Evolutionary conservation across 1,284 basidiomycete genomes (phyloP), one percentile per base, ranked within the genome.

Genomic region (Melanopsichium pennsylvanicum): DNA sequence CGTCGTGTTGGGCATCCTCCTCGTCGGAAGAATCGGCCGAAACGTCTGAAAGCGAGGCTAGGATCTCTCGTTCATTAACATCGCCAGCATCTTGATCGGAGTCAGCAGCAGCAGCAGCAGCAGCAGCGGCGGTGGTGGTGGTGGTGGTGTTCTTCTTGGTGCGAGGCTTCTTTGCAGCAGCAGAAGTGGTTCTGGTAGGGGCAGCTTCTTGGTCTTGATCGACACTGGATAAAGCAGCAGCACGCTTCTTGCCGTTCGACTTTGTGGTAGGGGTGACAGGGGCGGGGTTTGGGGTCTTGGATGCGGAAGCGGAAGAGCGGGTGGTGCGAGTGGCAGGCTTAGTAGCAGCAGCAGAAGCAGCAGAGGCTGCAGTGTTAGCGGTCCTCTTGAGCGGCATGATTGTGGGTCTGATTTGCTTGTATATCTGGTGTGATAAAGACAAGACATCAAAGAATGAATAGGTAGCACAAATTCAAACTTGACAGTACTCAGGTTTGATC

Each of bases 41-140:
- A 5, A 67, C 57, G 38, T 67, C 63, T 16, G 63, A 67, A 21
- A 67, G 57, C 2, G 63, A 60, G 4, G 63, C 63, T 12, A 67
- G 45, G 36, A 67, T 46, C 21, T 51, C 52, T 19, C 44, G 43
- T 41, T 61, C 73, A 31, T 66, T 58, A n/a, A 56, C 43, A 3
- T 37, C 48, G 10, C 21, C 52, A 26, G 25, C 54, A 18, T 66
- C 59, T 9, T 70, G 43, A 0, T 67, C 48, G 1, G 43, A 43
- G 7, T 51, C 41, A 9, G 48, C 43, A 18, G 52, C 35, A 11
- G 32, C 41, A 5, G 21, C 29, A 11, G 46, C n/a, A 9, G 40
- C 51, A 18, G 45, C 44, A 5, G 36, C n/a, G n/a, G n/a, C n/a
- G n/a, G n/a, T n/a, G n/a, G n/a, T n/a, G n/a, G n/a, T n/a, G n/a